These are phyloP conservation scores for Malassezia sympodialis DNA, from an alignment of 1,284 basidiomycete species.

Conservation along the genomic window DNA sequence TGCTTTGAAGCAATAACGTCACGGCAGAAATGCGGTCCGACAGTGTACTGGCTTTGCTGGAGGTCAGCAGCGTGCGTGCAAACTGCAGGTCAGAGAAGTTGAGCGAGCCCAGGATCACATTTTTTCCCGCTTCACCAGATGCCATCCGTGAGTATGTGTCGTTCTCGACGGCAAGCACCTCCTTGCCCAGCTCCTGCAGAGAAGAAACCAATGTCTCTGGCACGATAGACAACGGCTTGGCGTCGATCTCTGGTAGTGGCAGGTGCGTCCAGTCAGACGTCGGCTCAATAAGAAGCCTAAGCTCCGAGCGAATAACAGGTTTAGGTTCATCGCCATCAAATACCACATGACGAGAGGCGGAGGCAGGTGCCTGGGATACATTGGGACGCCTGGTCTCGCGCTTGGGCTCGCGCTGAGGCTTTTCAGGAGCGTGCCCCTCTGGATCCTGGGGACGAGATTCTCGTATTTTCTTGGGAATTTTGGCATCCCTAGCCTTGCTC, in stretches of 20 bases:
- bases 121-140: constrained; percentile 28
- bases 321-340: constrained; percentile 28
- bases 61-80: constrained; percentile 37
- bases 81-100: constrained; percentile 42
- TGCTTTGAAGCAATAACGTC: constrained; percentile 78
- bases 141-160: constrained; percentile 30
- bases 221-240: constrained; percentile 13
- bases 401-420: background rate
- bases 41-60: constrained; percentile 56
- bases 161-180: constrained; percentile 31
- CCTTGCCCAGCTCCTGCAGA: constrained; percentile 28
- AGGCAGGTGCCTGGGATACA: too few species aligned
- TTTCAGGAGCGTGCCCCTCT: background rate
- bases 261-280: constrained; percentile 27
- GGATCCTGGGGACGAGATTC: background rate
- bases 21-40: constrained; percentile 87
- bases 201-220: constrained; percentile 23
- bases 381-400: background rate
- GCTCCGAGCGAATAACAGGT: background rate
- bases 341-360: constrained; percentile 17
- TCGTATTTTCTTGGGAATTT: background rate
- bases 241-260: constrained; percentile 20
- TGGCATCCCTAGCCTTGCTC: background rate
- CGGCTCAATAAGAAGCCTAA: constrained; percentile 25
- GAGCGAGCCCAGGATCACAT: constrained; percentile 32